Evolutionary conservation across 306 rosid species (phyloP), one percentile per base, ranked within the genome.

Genomic region (Corylus heterophylla): DNA sequence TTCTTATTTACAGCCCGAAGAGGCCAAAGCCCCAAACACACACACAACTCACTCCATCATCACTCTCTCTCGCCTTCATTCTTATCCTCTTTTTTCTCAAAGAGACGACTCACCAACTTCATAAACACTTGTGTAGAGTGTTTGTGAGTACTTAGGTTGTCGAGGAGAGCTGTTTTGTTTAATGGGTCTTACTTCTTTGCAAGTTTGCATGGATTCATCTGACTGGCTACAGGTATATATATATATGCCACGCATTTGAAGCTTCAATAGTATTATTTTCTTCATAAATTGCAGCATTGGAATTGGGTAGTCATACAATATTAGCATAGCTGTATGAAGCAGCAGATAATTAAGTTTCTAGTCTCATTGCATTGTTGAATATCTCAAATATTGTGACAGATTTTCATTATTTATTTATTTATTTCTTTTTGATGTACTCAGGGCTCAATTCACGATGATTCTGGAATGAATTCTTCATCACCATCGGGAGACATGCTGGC

Each of bases 141-240:
- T 67, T 68, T 75, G 52, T 75, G 47, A 69, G 47, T 16, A 18
- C 35, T 31, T 31, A n/a, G 13, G 17, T 25, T 6, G 49, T 66
- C 5, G 27, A 8, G 14, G 25, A 16, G 71, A 66, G 7, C 29
- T 66, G 50, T 66, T 66, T 79, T 67, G 51, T 62, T 83, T 77
- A 77, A 91, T 93, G 99, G 96, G 94, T 74, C 89, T 93, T 63
- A 87, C 92, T 71, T 87, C 99, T 76, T 90, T 93, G 49, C 97
- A 95, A 81, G 94, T 88, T 76, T 90, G 97, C 90, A 93, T 95
- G 94, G 98, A 95, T 52, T 90, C 98, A 16, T 89, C 99, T 54
- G 97, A 93, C 75, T 95, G 98, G 99, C 82, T 95, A 9, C 99
- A 95, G 97, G 99, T 95, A 90, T 31, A 31, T 31, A 31, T 31